These are phyloP conservation scores for Cercophora scortea DNA, from an alignment of 495 filamentous ascomycete species.

Conservation along the genomic window DNA sequence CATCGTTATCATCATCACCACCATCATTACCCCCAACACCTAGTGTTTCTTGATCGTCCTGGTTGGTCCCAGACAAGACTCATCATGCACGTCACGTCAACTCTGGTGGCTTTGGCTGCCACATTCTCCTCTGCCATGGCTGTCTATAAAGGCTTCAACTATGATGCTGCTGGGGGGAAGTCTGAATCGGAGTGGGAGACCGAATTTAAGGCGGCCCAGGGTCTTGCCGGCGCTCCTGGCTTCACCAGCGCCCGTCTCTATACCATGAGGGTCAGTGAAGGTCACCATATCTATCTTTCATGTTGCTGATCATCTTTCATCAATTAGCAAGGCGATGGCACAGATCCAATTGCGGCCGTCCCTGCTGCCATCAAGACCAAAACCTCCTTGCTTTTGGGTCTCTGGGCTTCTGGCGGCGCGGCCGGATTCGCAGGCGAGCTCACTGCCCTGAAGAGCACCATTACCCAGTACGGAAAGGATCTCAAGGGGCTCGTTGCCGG, in stretches of 20 bases:
- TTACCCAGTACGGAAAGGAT: conserved; percentile 50
- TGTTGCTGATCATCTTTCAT: neutral
- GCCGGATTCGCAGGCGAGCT: conserved; percentile 60
- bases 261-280: conserved; percentile 35
- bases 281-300: neutral
- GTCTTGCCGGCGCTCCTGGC: conserved; percentile 53
- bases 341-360: conserved; percentile 57
- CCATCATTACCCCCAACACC: too few relatives aligned
- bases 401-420: conserved; percentile 68
- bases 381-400: conserved; percentile 64
- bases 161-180: conserved; percentile 58
- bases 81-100: conserved; percentile 22
- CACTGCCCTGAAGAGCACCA: conserved; percentile 56
- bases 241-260: conserved; percentile 64
- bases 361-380: conserved; percentile 69
- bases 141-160: conserved; percentile 71
- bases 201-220: conserved; percentile 63
- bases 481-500: conserved; percentile 63
- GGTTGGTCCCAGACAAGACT: neutral
- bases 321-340: conserved; percentile 38
- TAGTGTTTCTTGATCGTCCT: too few relatives aligned
- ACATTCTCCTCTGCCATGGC: conserved; percentile 21
- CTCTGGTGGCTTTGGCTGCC: conserved; percentile 25
- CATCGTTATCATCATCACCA: too few relatives aligned
- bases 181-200: conserved; percentile 57